Percentiles rank a stretch among this genome's conserved stretches.
These are phyloP conservation scores for Lonicera japonica DNA, from an alignment of 129 eudicot genomes.

Conservation along the genomic window DNA sequence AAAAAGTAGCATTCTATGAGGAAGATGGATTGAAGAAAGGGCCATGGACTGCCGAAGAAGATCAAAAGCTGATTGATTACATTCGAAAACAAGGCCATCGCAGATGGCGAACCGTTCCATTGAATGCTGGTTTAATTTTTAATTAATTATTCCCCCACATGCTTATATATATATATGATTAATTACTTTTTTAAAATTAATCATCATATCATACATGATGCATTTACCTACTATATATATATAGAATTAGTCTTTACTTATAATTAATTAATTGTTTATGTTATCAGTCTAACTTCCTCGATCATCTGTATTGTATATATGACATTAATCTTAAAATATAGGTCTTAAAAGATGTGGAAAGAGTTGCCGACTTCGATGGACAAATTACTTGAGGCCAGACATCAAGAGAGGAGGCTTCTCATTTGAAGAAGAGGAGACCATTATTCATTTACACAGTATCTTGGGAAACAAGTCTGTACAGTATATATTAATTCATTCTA, in stretches of 20 bases:
- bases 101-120: slow-evolving; percentile 28
- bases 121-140: slow-evolving; percentile 26
- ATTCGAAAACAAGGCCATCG: slow-evolving; percentile 21
- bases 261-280: too few relatives aligned
- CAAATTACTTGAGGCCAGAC: too few relatives aligned
- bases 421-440: slow-evolving; percentile 25
- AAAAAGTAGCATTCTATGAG: slow-evolving; percentile 27
- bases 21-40: slow-evolving; percentile 33
- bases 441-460: slow-evolving; percentile 22
- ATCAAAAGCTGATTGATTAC: slow-evolving; percentile 25
- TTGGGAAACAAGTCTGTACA: slow-evolving; percentile 23
- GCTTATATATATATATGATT: not conserved
- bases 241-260: too few relatives aligned
- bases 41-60: slow-evolving; percentile 32
- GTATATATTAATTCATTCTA: not conserved
- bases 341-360: slow-evolving; percentile 20
- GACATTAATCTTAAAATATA: not conserved
- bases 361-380: too few relatives aligned
- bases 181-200: not conserved
- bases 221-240: too few relatives aligned
- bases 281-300: too few relatives aligned
- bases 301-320: not conserved
- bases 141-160: not conserved
- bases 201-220: too few relatives aligned
- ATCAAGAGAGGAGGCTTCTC: slow-evolving; percentile 1